phyloP scores from a whole-genome alignment of 768 basidiomycete species.

The Hebeloma cylindrosporum region DNA sequence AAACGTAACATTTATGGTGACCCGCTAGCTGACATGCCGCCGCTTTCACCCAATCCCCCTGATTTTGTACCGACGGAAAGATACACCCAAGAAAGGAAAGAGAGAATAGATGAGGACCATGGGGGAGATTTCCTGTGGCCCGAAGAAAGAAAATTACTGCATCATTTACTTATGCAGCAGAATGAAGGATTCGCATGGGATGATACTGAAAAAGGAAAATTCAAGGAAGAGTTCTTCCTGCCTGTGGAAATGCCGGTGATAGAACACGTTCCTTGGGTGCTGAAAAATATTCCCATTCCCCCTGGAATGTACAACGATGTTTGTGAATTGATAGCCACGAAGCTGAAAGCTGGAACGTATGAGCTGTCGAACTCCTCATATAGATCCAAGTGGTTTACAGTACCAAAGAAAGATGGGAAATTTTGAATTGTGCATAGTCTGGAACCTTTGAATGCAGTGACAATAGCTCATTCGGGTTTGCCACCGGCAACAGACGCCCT shows the following conservation, averaged over 20 bases:
- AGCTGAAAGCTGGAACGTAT: constrained; percentile 39
- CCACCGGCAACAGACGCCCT: constrained; percentile 29
- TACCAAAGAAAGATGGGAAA: constrained; percentile 36
- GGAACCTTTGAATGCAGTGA: constrained; percentile 36
- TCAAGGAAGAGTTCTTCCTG: constrained; percentile 32
- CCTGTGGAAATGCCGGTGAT: constrained; percentile 34
- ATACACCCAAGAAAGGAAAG: constrained; percentile 24
- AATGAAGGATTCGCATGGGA: constrained; percentile 20
- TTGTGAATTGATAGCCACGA: constrained; percentile 29
- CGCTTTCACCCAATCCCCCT: constrained; percentile 19
- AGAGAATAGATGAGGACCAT: constrained; percentile 19
- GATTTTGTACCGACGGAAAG: constrained; percentile 20
- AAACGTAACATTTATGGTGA: constrained; percentile 27
- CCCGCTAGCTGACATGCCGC: constrained; percentile 26
- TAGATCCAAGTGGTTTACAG: constrained; percentile 36
- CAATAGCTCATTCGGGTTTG: constrained; percentile 32
- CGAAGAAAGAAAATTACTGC: constrained; percentile 32
- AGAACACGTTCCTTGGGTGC: constrained; percentile 30
- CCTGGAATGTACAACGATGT: constrained; percentile 32
- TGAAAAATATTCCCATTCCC: constrained; percentile 33
- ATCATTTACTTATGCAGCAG: constrained; percentile 33
- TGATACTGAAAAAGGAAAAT: constrained; percentile 34
- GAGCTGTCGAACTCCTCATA: constrained; percentile 41
- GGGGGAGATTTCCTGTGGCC: constrained; percentile 17
- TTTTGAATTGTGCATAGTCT: constrained; percentile 36